These are phyloP conservation scores for Pontederia crassipes DNA, from an alignment of 176 grass and related monocot genomes.

Conservation along the genomic window DNA sequence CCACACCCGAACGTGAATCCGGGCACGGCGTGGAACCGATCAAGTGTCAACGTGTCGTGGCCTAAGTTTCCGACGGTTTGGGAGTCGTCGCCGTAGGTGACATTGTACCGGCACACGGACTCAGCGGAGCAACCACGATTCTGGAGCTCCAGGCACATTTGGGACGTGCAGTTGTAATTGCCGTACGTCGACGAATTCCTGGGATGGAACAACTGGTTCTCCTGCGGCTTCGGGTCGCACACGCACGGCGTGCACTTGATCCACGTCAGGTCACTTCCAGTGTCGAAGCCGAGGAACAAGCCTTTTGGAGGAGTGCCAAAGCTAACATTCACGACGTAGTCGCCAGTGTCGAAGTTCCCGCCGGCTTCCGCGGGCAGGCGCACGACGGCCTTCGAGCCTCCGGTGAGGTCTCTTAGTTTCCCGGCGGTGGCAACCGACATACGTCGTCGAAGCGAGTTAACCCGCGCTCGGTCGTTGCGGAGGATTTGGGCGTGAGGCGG, in stretches of 20 bases:
- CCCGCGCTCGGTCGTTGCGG: slow-evolving; percentile 38
- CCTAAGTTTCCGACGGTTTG: not conserved
- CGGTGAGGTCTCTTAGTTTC: not conserved
- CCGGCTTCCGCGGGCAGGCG: slow-evolving; percentile 39
- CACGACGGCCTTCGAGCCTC: slow-evolving; percentile 23
- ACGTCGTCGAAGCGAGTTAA: slow-evolving; percentile 34
- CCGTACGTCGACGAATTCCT: slow-evolving; percentile 38
- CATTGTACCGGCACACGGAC: not conserved
- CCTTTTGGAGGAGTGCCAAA: slow-evolving; percentile 50
- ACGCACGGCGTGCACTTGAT: slow-evolving; percentile 64
- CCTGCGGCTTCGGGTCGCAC: slow-evolving; percentile 65
- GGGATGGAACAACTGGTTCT: slow-evolving; percentile 71
- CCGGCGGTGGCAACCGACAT: slow-evolving; percentile 15
- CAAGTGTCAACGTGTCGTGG: not conserved
- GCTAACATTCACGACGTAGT: slow-evolving; percentile 58
- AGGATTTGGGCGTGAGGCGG: slow-evolving; percentile 30
- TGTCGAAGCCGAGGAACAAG: slow-evolving; percentile 58
- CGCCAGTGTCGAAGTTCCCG: slow-evolving; percentile 33
- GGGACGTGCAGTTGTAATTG: slow-evolving; percentile 25
- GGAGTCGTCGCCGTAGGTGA: not conserved
- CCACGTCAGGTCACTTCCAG: slow-evolving; percentile 86
- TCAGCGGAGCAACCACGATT: not conserved
- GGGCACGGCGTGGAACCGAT: not conserved
- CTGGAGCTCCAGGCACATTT: slow-evolving; percentile 30
- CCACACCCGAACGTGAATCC: slow-evolving; percentile 7